A percentile compares a stretch with the other conserved stretches of the same genome.
Evolutionary conservation across 2,329 filamentous ascomycete genomes (phyloP).

Genomic region (Cladosporium sphaerospermum): DNA sequence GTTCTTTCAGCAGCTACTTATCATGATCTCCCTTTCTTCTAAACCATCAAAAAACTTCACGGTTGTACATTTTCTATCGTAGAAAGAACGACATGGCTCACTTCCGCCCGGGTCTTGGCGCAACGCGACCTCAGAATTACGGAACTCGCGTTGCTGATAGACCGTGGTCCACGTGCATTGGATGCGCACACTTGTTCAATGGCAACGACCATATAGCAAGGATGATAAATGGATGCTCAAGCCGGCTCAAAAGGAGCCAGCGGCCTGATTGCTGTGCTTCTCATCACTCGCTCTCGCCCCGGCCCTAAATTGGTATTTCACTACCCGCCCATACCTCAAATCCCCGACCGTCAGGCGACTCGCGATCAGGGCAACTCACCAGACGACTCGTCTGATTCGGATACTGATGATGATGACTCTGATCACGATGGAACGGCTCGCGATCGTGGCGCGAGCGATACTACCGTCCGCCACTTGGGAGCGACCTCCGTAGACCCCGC

Average conservation of each 20-base stretch:
- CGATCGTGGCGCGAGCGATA: not conserved
- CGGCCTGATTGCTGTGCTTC: slow-evolving; percentile 59
- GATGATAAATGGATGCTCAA: slow-evolving; percentile 6
- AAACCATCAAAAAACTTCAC: too few relatives aligned
- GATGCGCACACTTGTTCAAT: not conserved
- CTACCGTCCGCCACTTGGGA: slow-evolving; percentile 1
- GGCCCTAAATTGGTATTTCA: slow-evolving; percentile 82
- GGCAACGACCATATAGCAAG: not conserved
- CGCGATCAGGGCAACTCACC: not conserved
- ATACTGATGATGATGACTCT: not conserved
- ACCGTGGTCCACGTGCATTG: too few relatives aligned
- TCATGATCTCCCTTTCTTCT: too few relatives aligned
- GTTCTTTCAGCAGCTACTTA: not conserved
- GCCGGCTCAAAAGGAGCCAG: slow-evolving; percentile 1
- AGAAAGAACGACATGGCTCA: too few relatives aligned
- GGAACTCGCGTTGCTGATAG: too few relatives aligned
- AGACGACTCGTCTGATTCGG: slow-evolving; percentile 1
- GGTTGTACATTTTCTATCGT: too few relatives aligned
- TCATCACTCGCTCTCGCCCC: slow-evolving; percentile 69
- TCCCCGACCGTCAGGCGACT: not conserved
- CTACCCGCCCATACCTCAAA: slow-evolving; percentile 46
- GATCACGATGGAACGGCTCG: not conserved
- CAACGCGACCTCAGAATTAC: too few relatives aligned
- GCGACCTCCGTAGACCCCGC: not conserved
- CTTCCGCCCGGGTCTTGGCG: too few relatives aligned